Conservation (phyloP, 441 rosid genomes). For the Erodium chrysanthum region DNA sequence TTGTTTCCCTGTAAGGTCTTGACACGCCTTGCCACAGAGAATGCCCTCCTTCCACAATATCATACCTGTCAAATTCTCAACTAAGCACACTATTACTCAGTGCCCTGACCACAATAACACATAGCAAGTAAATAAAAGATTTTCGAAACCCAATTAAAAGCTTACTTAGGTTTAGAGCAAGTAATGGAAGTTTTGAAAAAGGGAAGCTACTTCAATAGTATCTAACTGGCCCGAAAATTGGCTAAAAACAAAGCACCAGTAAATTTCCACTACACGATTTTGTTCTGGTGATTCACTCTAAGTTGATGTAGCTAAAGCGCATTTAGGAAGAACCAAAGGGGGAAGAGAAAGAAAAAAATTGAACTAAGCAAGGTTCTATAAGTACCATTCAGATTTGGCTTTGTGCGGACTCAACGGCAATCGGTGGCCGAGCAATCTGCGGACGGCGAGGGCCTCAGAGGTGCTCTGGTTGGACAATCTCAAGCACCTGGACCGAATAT, state of each 20-base stretch:
- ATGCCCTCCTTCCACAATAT: conserved; percentile 66
- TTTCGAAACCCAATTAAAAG: conserved; percentile 11
- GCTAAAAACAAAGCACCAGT: not conserved
- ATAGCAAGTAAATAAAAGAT: conserved; percentile 23
- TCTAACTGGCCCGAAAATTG: not conserved
- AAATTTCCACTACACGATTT: not conserved
- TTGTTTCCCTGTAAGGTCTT: conserved; percentile 82
- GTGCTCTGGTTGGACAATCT: conserved; percentile 79
- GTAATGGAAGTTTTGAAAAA: not conserved
- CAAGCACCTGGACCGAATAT: conserved; percentile 86
- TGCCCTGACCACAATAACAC: conserved; percentile 26
- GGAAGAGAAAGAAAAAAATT: not conserved
- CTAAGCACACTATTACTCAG: conserved; percentile 28
- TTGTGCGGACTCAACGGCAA: conserved; percentile 44
- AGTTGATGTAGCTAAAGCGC: not conserved
- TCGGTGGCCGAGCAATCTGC: conserved; percentile 84
- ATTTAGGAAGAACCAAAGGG: not conserved
- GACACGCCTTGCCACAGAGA: conserved; percentile 76
- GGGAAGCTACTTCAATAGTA: not conserved
- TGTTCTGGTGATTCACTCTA: not conserved
- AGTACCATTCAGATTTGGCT: conserved; percentile 83
- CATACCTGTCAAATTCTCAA: conserved; percentile 59
- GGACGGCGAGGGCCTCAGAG: conserved; percentile 81
- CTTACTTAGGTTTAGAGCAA: not conserved
- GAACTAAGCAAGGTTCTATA: not conserved